Evolutionary conservation across 2,329 filamentous ascomycete genomes (phyloP).

Genomic region (Beauveria rudraprayagi): DNA sequence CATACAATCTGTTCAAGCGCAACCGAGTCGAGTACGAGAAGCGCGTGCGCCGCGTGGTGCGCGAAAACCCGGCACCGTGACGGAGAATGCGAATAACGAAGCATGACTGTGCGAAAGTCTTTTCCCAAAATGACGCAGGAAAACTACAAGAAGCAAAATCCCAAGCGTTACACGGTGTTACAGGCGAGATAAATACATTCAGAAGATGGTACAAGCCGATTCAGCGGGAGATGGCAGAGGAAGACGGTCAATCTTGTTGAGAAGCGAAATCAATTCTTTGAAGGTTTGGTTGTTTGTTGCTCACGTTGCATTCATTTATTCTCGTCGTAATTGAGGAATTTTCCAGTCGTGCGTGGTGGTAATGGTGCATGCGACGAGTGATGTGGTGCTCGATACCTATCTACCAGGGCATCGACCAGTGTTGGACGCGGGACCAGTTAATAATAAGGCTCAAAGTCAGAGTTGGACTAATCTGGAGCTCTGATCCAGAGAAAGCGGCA

Average conservation of each 20-base stretch:
- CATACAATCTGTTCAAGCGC: slow-evolving; percentile 94
- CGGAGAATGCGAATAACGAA: background rate
- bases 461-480: background rate
- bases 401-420: background rate
- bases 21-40: slow-evolving; percentile 82
- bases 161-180: background rate
- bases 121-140: background rate
- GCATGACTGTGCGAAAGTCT: background rate
- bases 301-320: background rate
- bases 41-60: slow-evolving; percentile 77
- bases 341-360: no score
- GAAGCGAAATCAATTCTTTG: background rate
- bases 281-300: background rate
- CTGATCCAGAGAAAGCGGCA: background rate
- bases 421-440: no score
- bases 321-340: background rate
- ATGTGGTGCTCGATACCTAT: background rate
- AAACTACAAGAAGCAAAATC: background rate
- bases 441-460: background rate
- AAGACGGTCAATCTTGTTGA: no score
- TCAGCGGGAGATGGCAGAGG: background rate
- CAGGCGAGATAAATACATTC: background rate
- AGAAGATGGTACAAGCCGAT: background rate
- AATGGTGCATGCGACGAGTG: background rate
- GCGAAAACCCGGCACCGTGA: slow-evolving; percentile 75